Conservation (phyloP, 257 asterid species). For the Misopates orontium region DNA sequence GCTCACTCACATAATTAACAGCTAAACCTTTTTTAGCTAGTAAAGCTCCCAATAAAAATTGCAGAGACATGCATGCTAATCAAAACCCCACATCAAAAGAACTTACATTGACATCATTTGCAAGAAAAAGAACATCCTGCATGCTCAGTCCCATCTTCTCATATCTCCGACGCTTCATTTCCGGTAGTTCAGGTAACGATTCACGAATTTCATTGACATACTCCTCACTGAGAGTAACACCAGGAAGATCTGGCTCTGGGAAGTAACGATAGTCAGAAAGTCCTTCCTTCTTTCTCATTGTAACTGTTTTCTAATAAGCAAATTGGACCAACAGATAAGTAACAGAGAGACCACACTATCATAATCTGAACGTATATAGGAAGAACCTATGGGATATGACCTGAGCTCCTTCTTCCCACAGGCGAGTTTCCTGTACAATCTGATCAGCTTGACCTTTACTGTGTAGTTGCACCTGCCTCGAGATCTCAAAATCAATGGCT, state of each 20-base stretch:
- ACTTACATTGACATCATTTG: constrained; percentile 74
- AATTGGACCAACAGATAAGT: constrained; percentile 28
- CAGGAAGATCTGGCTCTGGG: constrained; percentile 99
- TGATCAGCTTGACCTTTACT: constrained; percentile 74
- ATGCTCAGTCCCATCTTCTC: constrained; percentile 84
- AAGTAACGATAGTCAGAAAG: constrained; percentile 95
- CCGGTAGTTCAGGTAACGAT: constrained; percentile 95
- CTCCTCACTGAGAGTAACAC: constrained; percentile 67
- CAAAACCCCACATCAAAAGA: background rate
- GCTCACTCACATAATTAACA: background rate
- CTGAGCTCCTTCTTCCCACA: constrained; percentile 99
- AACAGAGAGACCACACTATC: background rate
- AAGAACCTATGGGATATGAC: constrained; percentile 39
- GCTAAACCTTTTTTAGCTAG: too few species aligned
- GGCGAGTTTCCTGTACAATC: constrained; percentile 96
- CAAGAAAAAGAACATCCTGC: constrained; percentile 96
- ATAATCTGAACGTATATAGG: background rate
- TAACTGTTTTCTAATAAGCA: constrained; percentile 75
- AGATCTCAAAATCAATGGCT: constrained; percentile 92
- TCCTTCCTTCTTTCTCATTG: constrained; percentile 99
- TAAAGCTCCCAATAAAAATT: too few species aligned
- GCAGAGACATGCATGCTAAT: too few species aligned
- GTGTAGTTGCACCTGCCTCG: constrained; percentile 82
- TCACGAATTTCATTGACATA: constrained; percentile 52
- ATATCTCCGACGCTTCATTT: constrained; percentile 82